Evolutionary conservation across 371 early-diverging fungal genomes (phyloP).

Genomic region (Massospora cicadina): DNA sequence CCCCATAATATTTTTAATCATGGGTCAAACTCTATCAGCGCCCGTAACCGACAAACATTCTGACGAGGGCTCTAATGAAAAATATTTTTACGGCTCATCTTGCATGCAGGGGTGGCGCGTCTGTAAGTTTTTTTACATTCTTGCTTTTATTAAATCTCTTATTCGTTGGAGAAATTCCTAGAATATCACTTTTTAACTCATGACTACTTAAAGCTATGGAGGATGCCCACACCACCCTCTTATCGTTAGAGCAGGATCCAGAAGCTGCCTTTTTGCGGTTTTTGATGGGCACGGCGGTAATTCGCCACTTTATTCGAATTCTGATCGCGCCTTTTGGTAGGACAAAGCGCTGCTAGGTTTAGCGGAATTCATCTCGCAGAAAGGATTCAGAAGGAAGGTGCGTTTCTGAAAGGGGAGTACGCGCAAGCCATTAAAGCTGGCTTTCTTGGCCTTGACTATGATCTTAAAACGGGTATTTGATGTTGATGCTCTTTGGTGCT

Average conservation of each 20-base stretch:
- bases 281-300: slow-evolving; percentile 94
- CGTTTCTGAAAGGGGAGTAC: slow-evolving; percentile 42
- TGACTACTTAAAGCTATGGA: slow-evolving; percentile 67
- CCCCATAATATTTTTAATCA: slow-evolving; percentile 18
- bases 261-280: slow-evolving; percentile 71
- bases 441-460: slow-evolving; percentile 61
- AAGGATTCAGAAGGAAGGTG: slow-evolving; percentile 37
- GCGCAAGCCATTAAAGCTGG: slow-evolving; percentile 51
- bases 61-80: slow-evolving; percentile 43
- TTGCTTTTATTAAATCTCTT: background rate
- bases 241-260: slow-evolving; percentile 30
- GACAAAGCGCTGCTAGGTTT: slow-evolving; percentile 63
- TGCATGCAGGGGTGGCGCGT: slow-evolving; percentile 97
- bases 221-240: slow-evolving; percentile 82
- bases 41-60: slow-evolving; percentile 82
- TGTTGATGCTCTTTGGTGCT: background rate
- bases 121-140: slow-evolving; percentile 36
- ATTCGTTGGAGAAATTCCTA: background rate
- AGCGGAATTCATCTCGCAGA: slow-evolving; percentile 55
- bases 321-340: slow-evolving; percentile 17
- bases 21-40: slow-evolving; percentile 92
- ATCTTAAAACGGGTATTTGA: slow-evolving; percentile 53
- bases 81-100: slow-evolving; percentile 64
- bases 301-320: background rate
- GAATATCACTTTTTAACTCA: background rate